Evolutionary conservation across 768 basidiomycete genomes (phyloP), one percentile per base, ranked within the genome.

Genomic region (Hygrophorus pudorinus): DNA sequence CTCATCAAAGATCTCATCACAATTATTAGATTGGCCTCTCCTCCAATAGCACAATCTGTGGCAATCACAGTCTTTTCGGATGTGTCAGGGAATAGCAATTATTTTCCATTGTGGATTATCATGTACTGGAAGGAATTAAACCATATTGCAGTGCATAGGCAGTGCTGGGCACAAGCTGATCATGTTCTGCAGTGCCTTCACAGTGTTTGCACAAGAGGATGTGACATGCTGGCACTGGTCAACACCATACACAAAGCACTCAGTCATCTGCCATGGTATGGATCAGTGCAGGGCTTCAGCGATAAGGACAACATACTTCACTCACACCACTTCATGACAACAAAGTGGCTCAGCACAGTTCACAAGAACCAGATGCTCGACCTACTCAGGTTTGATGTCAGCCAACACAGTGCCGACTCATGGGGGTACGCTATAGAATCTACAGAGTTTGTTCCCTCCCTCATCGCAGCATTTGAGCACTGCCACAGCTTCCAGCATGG

Each of bases 301-400:
- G 48, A 38, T 7, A 21, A 27, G 10, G 14, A 44, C n/a, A 7
- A 45, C 17, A 55, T 33, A 20, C 30, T 44, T 9, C 32, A 44
- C 38, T 47, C 56, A 8, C 28, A 51, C 30, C 36, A 38, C 18
- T 57, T 47, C 41, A 28, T 44, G 10, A 55, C 54, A 10, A 49
- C 38, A 16, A 37, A 46, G 7, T 55, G 54, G 56, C 46, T 57
- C 27, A 27, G 44, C 7, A 46, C 49, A 18, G 44, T 48, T 41
- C 54, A 57, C 24, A 47, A 52, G 34, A 50, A 49, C 30, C 53
- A 51, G 34, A 53, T 57, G 54, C 42, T 57, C 9, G 44, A 57
- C 20, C 41, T 57, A 3, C 50, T 56, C 2, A 24, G 28, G 21
- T 1, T 17, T n/a, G 51, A 55, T 21, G 13, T 54, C 17, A 21